Evolutionary conservation across 1,139 yeast species (phyloP), one percentile per base, ranked within the genome.

Genomic region (Yamadazyma trypodendri): DNA sequence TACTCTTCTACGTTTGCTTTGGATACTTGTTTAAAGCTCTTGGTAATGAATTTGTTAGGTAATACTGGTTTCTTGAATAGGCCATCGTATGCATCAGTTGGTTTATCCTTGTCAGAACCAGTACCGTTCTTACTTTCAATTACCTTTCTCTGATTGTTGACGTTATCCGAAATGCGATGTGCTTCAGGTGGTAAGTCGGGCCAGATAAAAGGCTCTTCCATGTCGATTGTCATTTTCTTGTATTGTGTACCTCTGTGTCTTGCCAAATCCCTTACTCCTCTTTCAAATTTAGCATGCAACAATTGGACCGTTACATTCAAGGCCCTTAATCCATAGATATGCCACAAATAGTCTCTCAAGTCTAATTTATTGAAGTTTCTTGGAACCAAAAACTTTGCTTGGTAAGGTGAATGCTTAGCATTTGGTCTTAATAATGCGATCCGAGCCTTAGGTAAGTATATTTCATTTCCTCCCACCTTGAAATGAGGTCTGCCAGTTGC

Each of bases 331-430:
- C 95, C 95, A 55, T 90, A 90, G 4, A 90, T 72, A 55, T 89
- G 81, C 78, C 83, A 90, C 48, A 90, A 71, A 56, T 90, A 90
- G 65, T 90, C 97, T 61, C 97, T 76, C 50, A 90, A 72, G 57
- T 89, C 97, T 66, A 89, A 71, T 61, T 88, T 88, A 67, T 90
- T 90, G 72, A 89, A 88, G 43, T 86, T 79, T 56, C 87, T 80
- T 17, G 97, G 97, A 23, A 90, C 97, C 49, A 86, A 78, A 58
- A 90, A 90, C 61, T 88, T 89, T 35, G 97, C 97, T 61, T 89
- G 97, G 63, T 83, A 88, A 36, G 97, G 97, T 1, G 96, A 86
- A 62, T 87, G 95, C 57, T 87, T 87, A 16, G 97, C 96, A 55
- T 85, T 85, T 33, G 96, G 95, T 56, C 95, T 75, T 46, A 90